These are phyloP conservation scores for Salix suchowensis DNA, from an alignment of 345 rosid species.

Conservation along the genomic window DNA sequence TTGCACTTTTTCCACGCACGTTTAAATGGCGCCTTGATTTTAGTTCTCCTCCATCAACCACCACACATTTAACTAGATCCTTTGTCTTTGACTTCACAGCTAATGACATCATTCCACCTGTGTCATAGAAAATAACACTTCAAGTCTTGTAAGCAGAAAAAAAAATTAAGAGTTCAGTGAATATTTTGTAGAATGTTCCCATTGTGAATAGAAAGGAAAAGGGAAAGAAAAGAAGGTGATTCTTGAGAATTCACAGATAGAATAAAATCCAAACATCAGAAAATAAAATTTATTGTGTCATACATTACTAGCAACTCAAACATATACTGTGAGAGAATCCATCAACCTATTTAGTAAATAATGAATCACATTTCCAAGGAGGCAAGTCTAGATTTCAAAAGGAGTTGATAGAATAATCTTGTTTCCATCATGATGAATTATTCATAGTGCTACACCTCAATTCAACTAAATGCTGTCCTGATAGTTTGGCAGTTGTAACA, in stretches of 20 bases:
- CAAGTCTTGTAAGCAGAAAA: conserved; percentile 5
- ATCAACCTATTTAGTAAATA: not conserved
- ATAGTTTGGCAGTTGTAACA: not conserved
- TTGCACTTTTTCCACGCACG: conserved; percentile 96
- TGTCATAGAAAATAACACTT: conserved; percentile 14
- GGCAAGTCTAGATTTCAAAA: not conserved
- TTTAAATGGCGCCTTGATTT: conserved; percentile 96
- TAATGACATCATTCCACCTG: conserved; percentile 99
- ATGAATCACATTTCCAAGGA: not conserved
- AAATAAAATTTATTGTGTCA: not conserved
- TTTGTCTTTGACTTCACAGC: conserved; percentile 75
- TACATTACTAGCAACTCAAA: not conserved
- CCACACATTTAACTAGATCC: conserved; percentile 68
- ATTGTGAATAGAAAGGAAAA: not conserved
- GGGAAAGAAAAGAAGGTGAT: not conserved
- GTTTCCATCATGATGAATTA: not conserved
- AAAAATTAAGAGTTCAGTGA: not conserved
- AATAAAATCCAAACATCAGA: not conserved
- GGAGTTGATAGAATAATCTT: not conserved
- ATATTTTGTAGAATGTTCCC: not conserved
- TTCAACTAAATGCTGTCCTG: not conserved
- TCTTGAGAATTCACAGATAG: not conserved
- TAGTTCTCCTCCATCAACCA: conserved; percentile 88
- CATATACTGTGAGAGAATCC: not conserved
- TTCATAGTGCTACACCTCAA: not conserved